A percentile compares a stretch with the other conserved stretches of the same genome.
Conservation (phyloP, 371 early-diverging fungal species). For the Sporodiniella umbellata region DNA sequence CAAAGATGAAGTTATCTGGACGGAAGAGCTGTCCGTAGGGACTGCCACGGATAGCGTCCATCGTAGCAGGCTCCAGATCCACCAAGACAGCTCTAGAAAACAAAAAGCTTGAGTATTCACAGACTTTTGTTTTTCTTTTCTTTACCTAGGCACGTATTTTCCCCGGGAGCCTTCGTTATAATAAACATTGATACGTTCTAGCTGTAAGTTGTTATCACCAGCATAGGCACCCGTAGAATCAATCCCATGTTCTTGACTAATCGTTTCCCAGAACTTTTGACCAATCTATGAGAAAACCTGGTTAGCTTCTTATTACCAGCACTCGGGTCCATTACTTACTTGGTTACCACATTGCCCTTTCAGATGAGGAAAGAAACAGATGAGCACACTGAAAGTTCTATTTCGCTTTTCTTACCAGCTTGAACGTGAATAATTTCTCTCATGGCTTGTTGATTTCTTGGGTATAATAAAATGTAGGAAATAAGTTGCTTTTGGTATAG, state of each 20-base stretch:
- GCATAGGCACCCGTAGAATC: slow-evolving; percentile 69
- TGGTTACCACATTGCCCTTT: slow-evolving; percentile 88
- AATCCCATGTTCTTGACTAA: slow-evolving; percentile 91
- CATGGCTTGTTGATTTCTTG: slow-evolving; percentile 54
- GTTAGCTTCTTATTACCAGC: too few relatives aligned
- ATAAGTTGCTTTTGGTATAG: background rate
- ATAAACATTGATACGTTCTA: slow-evolving; percentile 95
- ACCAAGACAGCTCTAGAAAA: slow-evolving; percentile 86
- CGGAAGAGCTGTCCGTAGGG: slow-evolving; percentile 73
- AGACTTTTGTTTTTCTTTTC: background rate
- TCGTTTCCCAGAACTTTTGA: slow-evolving; percentile 93
- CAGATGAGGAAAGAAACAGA: slow-evolving; percentile 1
- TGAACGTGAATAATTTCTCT: slow-evolving; percentile 99
- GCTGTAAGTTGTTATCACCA: slow-evolving; percentile 87
- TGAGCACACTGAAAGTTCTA: background rate
- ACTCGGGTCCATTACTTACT: slow-evolving; percentile 31
- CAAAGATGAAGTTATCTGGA: slow-evolving; percentile 86
- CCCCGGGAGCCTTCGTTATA: slow-evolving; percentile 90
- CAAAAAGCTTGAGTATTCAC: background rate
- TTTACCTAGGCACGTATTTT: slow-evolving; percentile 80
- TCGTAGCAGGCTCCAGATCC: slow-evolving; percentile 98
- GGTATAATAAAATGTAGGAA: slow-evolving; percentile 2
- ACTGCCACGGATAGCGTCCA: slow-evolving; percentile 88
- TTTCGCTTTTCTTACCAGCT: slow-evolving; percentile 66
- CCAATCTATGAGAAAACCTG: slow-evolving; percentile 67